Evolutionary conservation across 2,329 filamentous ascomycete species (phyloP), one percentile per base, ranked within the genome.

Genomic region (Aspergillus texensis): DNA sequence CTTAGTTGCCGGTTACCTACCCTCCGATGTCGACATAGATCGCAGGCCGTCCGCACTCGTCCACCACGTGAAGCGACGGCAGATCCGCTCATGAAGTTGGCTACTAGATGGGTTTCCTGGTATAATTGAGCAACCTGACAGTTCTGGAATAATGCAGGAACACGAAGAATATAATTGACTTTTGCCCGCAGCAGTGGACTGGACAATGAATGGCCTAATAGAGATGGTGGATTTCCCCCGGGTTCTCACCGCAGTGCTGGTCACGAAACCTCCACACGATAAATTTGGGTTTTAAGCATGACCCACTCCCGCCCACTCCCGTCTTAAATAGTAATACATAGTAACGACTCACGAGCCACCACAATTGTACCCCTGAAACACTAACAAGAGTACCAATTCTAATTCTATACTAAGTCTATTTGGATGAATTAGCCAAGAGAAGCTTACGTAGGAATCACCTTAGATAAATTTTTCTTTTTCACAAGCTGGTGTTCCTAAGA

Each of bases 11-110:
- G 5, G 55, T 6, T 16, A 58, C 36, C 21, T 63, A 71, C 70
- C 65, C 70, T 72, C 52, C 62, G 61, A 16, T 64, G 57, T 14
- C 69, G 68, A 46, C 70, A 72, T 53, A 72, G 53, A 63, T 72
- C 67, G 41, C 70, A 72, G 9, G 70, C 70, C 16, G 54, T 69
- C 19, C 64, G 65, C 24, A 59, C 26, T 28, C 63, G 61, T 11
- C 62, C 65, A 34, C 61, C 65, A 6, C 62, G 62, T 36, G 57
- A 46, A 26, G 19, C 28, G n/a, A 43, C 36, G 24, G 54, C 36
- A n/a, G 45, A 45, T 19, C 48, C 58, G 14, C 28, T 62, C 57
- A 64, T 60, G 39, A 36, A 34, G 32, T 21, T 32, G 28, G 32
- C 30, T 19, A 19, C 50, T 53, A 24, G 6, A 48, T 26, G 11